These are phyloP conservation scores for Magnaporthales sp. DNA, from an alignment of 2,329 filamentous ascomycete species.

Conservation along the genomic window DNA sequence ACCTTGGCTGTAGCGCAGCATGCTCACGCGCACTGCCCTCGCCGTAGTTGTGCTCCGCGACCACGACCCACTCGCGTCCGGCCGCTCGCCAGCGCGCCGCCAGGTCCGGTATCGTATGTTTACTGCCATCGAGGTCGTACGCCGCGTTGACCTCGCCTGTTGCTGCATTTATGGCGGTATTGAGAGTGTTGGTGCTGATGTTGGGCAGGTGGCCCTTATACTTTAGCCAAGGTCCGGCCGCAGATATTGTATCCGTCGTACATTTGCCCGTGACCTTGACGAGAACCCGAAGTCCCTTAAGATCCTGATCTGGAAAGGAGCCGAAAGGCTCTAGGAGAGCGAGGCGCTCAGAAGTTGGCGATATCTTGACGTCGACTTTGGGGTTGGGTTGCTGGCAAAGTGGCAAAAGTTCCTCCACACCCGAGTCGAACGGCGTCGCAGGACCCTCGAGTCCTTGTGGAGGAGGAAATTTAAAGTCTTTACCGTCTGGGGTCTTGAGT, in stretches of 20 bases:
- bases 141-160: conserved; percentile 90
- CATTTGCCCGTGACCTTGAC: conserved; percentile 97
- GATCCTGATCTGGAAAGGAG: conserved; percentile 68
- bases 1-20: conserved; percentile 76
- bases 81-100: conserved; percentile 73
- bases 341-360: conserved; percentile 80
- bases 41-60: conserved; percentile 95
- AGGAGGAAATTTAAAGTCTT: conserved; percentile 76
- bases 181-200: conserved; percentile 94
- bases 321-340: conserved; percentile 86
- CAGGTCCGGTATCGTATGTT: conserved; percentile 76
- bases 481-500: conserved; percentile 70
- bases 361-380: conserved; percentile 64
- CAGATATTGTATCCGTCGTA: conserved; percentile 97
- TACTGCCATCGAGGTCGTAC: conserved; percentile 73
- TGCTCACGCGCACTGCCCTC: conserved; percentile 81
- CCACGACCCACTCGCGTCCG: conserved; percentile 77
- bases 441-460: conserved; percentile 63
- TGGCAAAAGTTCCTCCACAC: conserved; percentile 55
- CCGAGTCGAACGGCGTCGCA: conserved; percentile 61
- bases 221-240: conserved; percentile 94
- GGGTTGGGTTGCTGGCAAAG: conserved; percentile 66
- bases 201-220: conserved; percentile 99
- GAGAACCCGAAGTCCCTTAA: conserved; percentile 72
- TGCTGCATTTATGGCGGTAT: conserved; percentile 85